Evolutionary conservation across 768 basidiomycete species (phyloP).

Genomic region (Phallus indusiatus): DNA sequence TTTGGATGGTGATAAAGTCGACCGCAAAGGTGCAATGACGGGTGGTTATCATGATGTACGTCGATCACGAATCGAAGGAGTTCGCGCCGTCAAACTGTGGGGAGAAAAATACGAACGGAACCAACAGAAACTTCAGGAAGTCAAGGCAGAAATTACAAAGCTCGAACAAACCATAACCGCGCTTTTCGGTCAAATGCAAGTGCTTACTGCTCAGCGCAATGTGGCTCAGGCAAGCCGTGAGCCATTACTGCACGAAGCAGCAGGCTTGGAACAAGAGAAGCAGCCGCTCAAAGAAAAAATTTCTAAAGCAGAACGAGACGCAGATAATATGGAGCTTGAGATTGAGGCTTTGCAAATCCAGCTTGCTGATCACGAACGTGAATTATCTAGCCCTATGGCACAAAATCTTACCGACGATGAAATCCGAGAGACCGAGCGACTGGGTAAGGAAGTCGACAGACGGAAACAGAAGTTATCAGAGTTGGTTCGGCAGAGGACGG

Average conservation of each 20-base stretch:
- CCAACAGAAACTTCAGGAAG: conserved; percentile 55
- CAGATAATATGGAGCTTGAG: conserved; percentile 68
- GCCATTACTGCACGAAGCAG: conserved; percentile 52
- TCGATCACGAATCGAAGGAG: conserved; percentile 80
- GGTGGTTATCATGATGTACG: conserved; percentile 94
- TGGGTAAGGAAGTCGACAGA: conserved; percentile 70
- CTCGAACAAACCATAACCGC: conserved; percentile 85
- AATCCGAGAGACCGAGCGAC: conserved; percentile 47
- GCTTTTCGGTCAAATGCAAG: conserved; percentile 61
- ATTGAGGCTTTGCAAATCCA: conserved; percentile 51
- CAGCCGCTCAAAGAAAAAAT: conserved; percentile 58
- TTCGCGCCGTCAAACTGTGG: conserved; percentile 71
- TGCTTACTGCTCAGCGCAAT: conserved; percentile 57
- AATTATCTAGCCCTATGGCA: conserved; percentile 66
- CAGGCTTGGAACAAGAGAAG: conserved; percentile 51
- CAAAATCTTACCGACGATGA: conserved; percentile 70
- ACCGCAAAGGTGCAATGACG: conserved; percentile 90
- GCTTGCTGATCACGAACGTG: conserved; percentile 52
- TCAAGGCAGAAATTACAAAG: conserved; percentile 55
- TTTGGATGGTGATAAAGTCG: conserved; percentile 94
- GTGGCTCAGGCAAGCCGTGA: conserved; percentile 64
- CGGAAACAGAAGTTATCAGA: conserved; percentile 63
- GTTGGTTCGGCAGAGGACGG: conserved; percentile 54
- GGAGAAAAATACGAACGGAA: conserved; percentile 60
- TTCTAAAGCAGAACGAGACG: conserved; percentile 52